Percentiles rank a stretch among this genome's conserved stretches.
Conservation (phyloP, 164 flowering plant genomes). For the grape (Vitis vinifera) region DNA sequence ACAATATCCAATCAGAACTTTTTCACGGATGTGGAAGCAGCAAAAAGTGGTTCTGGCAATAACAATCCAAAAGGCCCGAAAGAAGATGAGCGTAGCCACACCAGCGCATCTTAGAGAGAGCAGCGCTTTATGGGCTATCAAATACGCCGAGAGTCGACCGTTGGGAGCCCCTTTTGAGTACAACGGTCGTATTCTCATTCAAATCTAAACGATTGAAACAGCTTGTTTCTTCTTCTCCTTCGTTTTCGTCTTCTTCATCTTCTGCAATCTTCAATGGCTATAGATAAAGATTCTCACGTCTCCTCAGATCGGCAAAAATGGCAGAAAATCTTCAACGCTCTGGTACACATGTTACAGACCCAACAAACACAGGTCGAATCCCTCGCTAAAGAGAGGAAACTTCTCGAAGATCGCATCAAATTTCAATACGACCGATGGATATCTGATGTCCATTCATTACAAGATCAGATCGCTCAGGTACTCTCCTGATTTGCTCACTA, state of each 20-base stretch:
- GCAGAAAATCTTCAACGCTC: constrained; percentile 37
- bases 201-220: no score
- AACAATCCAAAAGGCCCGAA: no score
- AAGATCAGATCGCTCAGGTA: constrained; percentile 52
- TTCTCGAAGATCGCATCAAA: constrained; percentile 42
- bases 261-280: constrained; percentile 13
- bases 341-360: constrained; percentile 31
- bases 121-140: no score
- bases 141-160: no score
- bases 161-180: no score
- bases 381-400: constrained; percentile 39
- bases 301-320: constrained; percentile 39
- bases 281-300: constrained; percentile 1
- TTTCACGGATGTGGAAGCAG: no score
- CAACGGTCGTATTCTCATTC: no score
- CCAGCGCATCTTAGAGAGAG: no score
- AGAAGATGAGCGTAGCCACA: no score
- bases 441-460: constrained; percentile 36
- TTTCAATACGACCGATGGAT: constrained; percentile 42
- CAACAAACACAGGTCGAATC: constrained; percentile 50
- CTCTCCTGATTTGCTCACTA: neutral
- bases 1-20: no score
- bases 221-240: no score
- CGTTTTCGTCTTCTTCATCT: constrained; percentile 1
- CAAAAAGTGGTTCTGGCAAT: no score